phyloP scores from a whole-genome alignment of 116 monocot species.

The Trichopus zeylanicus region DNA sequence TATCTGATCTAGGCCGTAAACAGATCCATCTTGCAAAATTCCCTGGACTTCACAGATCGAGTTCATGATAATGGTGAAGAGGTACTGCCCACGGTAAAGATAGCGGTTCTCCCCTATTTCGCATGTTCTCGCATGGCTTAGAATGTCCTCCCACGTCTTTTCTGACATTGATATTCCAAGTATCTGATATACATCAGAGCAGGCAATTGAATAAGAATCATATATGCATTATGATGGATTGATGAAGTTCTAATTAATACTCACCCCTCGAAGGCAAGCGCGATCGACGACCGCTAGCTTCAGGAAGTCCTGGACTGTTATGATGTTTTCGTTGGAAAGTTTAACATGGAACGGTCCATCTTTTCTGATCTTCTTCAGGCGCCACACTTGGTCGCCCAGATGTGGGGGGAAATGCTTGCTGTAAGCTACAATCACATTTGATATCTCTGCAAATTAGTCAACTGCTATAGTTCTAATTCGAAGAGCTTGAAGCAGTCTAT shows the following conservation, averaged over 20 bases:
- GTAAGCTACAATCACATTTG: slow-evolving; percentile 24
- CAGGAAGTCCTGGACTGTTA: slow-evolving; percentile 66
- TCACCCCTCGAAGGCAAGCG: slow-evolving; percentile 19
- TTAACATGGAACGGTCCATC: slow-evolving; percentile 63
- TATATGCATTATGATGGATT: background rate
- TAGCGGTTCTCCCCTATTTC: slow-evolving; percentile 30
- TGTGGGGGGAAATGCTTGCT: slow-evolving; percentile 67
- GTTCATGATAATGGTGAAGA: slow-evolving; percentile 19
- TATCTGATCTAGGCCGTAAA: background rate
- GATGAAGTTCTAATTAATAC: background rate
- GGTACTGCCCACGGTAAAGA: slow-evolving; percentile 5
- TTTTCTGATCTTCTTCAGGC: slow-evolving; percentile 61
- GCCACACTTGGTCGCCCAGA: slow-evolving; percentile 66
- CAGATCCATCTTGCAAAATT: slow-evolving; percentile 7
- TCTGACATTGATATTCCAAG: slow-evolving; percentile 41
- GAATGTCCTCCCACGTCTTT: slow-evolving; percentile 43
- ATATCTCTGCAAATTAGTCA: background rate
- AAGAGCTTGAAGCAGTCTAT: background rate
- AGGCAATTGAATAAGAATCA: background rate
- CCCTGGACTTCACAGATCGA: slow-evolving; percentile 30
- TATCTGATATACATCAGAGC: slow-evolving; percentile 16
- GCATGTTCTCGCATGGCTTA: slow-evolving; percentile 44
- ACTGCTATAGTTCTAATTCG: background rate
- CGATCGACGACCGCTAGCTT: slow-evolving; percentile 20
- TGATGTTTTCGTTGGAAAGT: slow-evolving; percentile 20